Percentiles rank a stretch among this genome's conserved stretches.
Evolutionary conservation across 352 stramenopile genomes (phyloP).

Genomic region (Thalassiosira ordinaria): DNA sequence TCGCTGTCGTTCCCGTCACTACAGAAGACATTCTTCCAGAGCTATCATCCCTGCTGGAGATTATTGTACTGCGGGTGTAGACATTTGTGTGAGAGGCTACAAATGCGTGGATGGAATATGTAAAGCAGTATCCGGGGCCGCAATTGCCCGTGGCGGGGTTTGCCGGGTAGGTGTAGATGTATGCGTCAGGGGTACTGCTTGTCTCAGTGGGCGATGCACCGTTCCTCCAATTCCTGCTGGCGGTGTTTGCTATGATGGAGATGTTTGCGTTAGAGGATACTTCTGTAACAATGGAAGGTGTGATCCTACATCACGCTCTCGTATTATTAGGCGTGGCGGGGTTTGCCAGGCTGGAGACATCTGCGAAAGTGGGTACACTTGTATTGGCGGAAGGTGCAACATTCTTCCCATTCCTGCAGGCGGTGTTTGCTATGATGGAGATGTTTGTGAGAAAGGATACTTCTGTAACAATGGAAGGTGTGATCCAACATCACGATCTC

Average conservation of each 20-base stretch:
- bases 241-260: not conserved
- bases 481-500: too few relatives aligned
- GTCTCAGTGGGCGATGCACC: not conserved
- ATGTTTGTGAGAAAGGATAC: too few relatives aligned
- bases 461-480: too few relatives aligned
- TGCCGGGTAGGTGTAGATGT: too few relatives aligned
- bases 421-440: too few relatives aligned
- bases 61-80: not conserved
- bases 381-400: not conserved
- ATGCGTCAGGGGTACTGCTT: not conserved
- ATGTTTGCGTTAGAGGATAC: not conserved
- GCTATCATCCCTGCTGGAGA: not conserved
- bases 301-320: not conserved
- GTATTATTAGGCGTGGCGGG: not conserved
- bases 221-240: conserved; percentile 10
- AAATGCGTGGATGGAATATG: not conserved
- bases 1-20: not conserved
- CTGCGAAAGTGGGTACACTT: conserved; percentile 2
- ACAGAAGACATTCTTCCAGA: not conserved
- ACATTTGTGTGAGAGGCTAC: conserved; percentile 1
- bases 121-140: not conserved
- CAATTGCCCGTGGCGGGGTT: too few relatives aligned
- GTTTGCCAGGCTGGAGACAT: not conserved
- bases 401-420: conserved; percentile 1
- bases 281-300: not conserved